A percentile compares a stretch with the other conserved stretches of the same genome.
phyloP scores from a whole-genome alignment of 2,329 filamentous ascomycete genomes.

The Monosporascus sp. region DNA sequence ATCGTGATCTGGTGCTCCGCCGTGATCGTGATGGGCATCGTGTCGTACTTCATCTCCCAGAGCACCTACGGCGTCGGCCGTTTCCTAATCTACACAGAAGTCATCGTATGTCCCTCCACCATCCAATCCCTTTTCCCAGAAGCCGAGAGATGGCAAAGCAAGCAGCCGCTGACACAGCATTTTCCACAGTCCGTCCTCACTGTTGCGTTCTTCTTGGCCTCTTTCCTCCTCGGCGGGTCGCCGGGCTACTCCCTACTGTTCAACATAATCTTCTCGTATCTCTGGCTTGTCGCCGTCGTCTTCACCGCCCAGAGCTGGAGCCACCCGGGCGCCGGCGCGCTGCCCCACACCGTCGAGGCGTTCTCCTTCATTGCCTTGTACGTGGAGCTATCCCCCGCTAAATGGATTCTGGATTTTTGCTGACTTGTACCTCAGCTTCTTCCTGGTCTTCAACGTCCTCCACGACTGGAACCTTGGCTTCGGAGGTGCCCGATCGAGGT shows the following conservation, averaged over 20 bases:
- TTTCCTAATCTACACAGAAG: conserved; percentile 26
- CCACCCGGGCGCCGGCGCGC: conserved; percentile 12
- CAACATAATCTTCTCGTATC: conserved; percentile 31
- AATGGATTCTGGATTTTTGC: background rate
- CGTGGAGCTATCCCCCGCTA: conserved; percentile 4
- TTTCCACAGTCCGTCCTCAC: conserved; percentile 25
- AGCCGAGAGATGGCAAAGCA: no score
- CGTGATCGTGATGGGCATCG: conserved; percentile 30
- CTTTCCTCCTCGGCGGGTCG: conserved; percentile 24
- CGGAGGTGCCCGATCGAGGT: conserved; percentile 15
- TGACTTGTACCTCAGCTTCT: conserved; percentile 20
- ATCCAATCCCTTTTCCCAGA: no score
- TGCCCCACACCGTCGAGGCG: conserved; percentile 25
- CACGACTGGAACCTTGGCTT: conserved; percentile 27
- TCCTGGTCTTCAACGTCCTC: conserved; percentile 28
- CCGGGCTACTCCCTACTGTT: conserved; percentile 24
- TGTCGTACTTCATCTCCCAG: conserved; percentile 23
- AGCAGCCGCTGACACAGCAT: no score
- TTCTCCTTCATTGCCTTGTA: conserved; percentile 32
- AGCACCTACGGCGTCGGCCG: conserved; percentile 11
- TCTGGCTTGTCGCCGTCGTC: conserved; percentile 29
- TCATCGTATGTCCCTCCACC: conserved; percentile 22
- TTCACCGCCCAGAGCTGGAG: conserved; percentile 26
- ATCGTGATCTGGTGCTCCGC: conserved; percentile 27
- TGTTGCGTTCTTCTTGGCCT: conserved; percentile 25